Conservation (phyloP, 257 asterid genomes). For the Capsicum pubescens region DNA sequence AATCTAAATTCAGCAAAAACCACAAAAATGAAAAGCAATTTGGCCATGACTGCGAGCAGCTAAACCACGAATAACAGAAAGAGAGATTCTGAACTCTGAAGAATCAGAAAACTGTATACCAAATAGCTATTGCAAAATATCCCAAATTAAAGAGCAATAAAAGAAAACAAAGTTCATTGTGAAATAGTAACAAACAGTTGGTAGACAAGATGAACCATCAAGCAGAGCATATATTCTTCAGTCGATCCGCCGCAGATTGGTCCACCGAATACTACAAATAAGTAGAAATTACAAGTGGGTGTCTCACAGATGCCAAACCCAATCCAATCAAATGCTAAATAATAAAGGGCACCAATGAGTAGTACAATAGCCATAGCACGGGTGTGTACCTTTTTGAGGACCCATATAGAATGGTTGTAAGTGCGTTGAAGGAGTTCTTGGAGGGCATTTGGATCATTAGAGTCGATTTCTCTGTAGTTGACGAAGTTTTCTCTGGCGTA, state of each 20-base stretch:
- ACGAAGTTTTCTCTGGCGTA: slow-evolving; percentile 96
- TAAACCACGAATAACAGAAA: neutral
- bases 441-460: slow-evolving; percentile 52
- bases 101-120: neutral
- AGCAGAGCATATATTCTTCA: slow-evolving; percentile 59
- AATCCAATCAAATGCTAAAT: neutral
- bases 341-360: neutral
- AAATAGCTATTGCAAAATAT: neutral
- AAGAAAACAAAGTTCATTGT: slow-evolving; percentile 34
- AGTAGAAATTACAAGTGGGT: neutral
- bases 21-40: too few relatives aligned
- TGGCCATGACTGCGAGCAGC: too few relatives aligned
- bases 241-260: slow-evolving; percentile 70
- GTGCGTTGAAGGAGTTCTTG: slow-evolving; percentile 75
- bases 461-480: slow-evolving; percentile 78
- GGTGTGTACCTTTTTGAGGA: slow-evolving; percentile 64
- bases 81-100: neutral
- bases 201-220: slow-evolving; percentile 46
- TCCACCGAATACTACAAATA: slow-evolving; percentile 72
- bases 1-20: too few relatives aligned
- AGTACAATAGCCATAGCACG: neutral
- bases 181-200: slow-evolving; percentile 57
- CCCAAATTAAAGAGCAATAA: slow-evolving; percentile 20
- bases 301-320: neutral
- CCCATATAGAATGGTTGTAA: slow-evolving; percentile 81